These are phyloP conservation scores for Sordariomycetes sp. DNA, from an alignment of 2,329 filamentous ascomycete genomes.

Conservation along the genomic window DNA sequence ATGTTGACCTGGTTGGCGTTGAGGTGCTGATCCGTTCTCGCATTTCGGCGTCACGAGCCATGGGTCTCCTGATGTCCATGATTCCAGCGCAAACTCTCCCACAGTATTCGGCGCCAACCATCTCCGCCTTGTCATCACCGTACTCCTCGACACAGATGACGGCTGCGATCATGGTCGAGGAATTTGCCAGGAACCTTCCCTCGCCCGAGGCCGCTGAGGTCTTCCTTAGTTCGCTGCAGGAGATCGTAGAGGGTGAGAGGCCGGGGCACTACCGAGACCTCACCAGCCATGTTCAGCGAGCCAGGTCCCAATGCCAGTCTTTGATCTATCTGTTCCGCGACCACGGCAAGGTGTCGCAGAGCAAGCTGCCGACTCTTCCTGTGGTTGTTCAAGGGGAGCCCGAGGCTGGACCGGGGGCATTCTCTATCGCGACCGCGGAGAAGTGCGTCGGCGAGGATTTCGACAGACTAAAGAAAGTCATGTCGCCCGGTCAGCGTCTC, in stretches of 20 bases:
- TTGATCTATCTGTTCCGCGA: conserved; percentile 86
- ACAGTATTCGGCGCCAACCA: conserved; percentile 49
- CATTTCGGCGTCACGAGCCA: conserved; percentile 72
- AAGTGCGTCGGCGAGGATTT: conserved; percentile 78
- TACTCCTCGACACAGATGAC: conserved; percentile 80
- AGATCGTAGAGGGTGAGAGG: conserved; percentile 69
- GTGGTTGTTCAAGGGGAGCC: conserved; percentile 89
- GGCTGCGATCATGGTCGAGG: conserved; percentile 73
- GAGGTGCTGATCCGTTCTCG: conserved; percentile 83
- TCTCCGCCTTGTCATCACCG: conserved; percentile 55
- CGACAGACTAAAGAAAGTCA: conserved; percentile 74
- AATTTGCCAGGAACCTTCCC: conserved; percentile 54
- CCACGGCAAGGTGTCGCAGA: conserved; percentile 65
- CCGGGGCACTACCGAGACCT: conserved; percentile 80
- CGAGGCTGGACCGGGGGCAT: conserved; percentile 83
- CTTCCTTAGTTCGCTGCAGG: conserved; percentile 53
- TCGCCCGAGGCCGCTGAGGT: conserved; percentile 32
- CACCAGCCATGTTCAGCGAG: conserved; percentile 78
- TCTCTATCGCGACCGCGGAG: conserved; percentile 77
- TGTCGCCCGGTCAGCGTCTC: conserved; percentile 77
- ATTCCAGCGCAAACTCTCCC: conserved; percentile 53
- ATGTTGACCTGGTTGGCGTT: conserved; percentile 84
- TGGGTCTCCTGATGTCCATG: conserved; percentile 70
- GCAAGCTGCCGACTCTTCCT: conserved; percentile 66
- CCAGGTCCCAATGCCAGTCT: conserved; percentile 82